Evolutionary conservation across 2,329 filamentous ascomycete genomes (phyloP), one percentile per base, ranked within the genome.

Genomic region (Calonectria montana): DNA sequence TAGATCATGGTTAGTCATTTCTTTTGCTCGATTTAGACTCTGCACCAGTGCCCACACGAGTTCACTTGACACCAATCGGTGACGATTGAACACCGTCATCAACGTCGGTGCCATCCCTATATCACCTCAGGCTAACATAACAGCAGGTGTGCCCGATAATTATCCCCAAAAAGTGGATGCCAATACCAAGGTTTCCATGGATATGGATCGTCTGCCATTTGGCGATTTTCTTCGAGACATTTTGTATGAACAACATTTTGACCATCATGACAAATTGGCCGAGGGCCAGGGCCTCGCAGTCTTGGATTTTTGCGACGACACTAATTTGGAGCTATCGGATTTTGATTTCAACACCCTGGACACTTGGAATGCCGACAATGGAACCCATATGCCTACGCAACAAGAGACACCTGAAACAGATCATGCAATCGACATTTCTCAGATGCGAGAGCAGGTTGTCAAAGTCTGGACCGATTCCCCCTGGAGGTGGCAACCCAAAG

Each of bases 181-280:
- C 43, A 64, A 71, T 9, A 65, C 66, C 13, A 70, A 74, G 27
- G 63, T 53, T 13, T 62, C 71, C 16, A 69, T 82, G 48, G 81
- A 83, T 41, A 79, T 84, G 62, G 76, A 80, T 31, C 82, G 81
- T 27, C 77, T 84, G 18, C 85, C 86, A 1, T 89, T 89, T 73
- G 84, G 85, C 21, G 86, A 88, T 63, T 89, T 89, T 62, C 79
- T 90, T 16, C 85, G 86, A 8, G 86, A 88, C 48, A 84, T 89
- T 15, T 81, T 90, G 18, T 89, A 87, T 67, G 84, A 88, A n/a
- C 84, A 86, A 43, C 81, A 84, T 2, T 74, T 84, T 27, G 81
- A 84, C 27, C 68, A 75, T 4, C 72, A 81, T 9, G 74, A 80
- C n/a, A 83, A 81, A 65, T 70, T 82, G 3, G 79, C 79, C n/a